A percentile compares a stretch with the other conserved stretches of the same genome.
Evolutionary conservation across 2,329 filamentous ascomycete species (phyloP).

Genomic region (Botrytis cinerea): DNA sequence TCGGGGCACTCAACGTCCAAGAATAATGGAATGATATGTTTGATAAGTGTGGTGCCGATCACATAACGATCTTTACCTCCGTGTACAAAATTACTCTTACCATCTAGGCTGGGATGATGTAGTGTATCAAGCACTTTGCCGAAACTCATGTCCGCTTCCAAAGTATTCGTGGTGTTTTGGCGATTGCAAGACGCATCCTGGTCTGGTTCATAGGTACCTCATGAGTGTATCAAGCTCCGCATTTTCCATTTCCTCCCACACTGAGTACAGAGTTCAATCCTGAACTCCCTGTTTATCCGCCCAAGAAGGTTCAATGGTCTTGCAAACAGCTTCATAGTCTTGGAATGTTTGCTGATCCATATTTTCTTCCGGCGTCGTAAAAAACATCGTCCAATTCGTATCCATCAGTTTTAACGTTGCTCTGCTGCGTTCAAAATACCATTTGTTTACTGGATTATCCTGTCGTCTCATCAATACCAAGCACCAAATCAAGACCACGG

Average conservation of each 20-base stretch:
- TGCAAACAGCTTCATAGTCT: constrained; percentile 77
- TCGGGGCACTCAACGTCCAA: not conserved
- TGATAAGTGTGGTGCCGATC: not conserved
- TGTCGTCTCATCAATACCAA: constrained; percentile 44
- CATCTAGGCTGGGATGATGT: not conserved
- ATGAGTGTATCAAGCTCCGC: not conserved
- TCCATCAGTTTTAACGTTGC: constrained; percentile 80
- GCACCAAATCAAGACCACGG: not conserved
- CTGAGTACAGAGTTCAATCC: constrained; percentile 47
- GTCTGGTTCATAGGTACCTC: not conserved
- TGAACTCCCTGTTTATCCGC: constrained; percentile 58
- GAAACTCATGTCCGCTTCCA: not conserved
- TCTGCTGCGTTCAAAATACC: constrained; percentile 91
- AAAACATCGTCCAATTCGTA: constrained; percentile 98
- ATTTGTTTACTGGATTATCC: constrained; percentile 96
- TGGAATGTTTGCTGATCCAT: constrained; percentile 56
- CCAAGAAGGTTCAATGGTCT: constrained; percentile 64
- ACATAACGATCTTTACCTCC: too few species aligned
- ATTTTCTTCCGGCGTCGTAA: constrained; percentile 74
- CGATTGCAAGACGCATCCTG: not conserved
- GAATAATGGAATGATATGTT: not conserved
- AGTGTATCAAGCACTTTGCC: not conserved
- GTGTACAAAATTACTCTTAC: not conserved
- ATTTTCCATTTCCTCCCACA: not conserved
- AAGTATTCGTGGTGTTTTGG: not conserved